Base-by-base conservation (phyloP, 2,329 filamentous ascomycete species). In the Dactylellina sp. region DNA sequence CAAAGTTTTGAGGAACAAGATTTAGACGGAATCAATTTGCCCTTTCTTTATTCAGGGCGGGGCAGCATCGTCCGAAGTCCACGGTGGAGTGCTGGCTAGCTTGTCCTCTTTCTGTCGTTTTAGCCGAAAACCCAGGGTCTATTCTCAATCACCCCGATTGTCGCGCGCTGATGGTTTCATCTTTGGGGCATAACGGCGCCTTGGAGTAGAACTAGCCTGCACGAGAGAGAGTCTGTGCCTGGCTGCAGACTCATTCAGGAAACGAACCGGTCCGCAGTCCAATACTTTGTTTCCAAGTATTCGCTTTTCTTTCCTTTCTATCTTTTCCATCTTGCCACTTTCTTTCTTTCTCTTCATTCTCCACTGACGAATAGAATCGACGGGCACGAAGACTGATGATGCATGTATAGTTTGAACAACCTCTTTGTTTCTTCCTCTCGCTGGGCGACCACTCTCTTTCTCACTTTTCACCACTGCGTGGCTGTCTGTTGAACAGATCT, bases 91-190 rank as follows among this genome's bases (percentile, higher is more conserved):
- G 18, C 52, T 42, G 25, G 52, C n/a, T 56, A 12, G 57, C 20
- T 52, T 47, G 49, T 22, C 35, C 14, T n/a, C n/a, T 46, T 53
- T 28, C 37, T 37, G 11, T 42, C 25, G 20, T 40, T 44, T 62
- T 47, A 53, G 47, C 59, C 39, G 53, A 55, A 55, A n/a, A 64
- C 25, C 52, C 39, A 44, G 59, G 12, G 12, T 47, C 5, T 24
- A 25, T 14, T 20, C 28, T 25, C 16, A 32, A 46, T 14, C 9
- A 66, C 70, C 55, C 46, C 47, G 37, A 66, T 74, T 74, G 70
- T 74, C 70, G 70, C 70, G 70, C 70, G 70, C 70, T 74, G 55
- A 61, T 46, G 32, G 70, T 74, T 74, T 66, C 70, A 74, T 47
- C 35, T 55, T 72, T 49, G 52, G 47, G n/a, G 28, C 49, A 50